Percentiles rank a stretch among this genome's conserved stretches.
These are phyloP conservation scores for Datura wrightii DNA, from an alignment of 257 asterid genomes.

Conservation along the genomic window DNA sequence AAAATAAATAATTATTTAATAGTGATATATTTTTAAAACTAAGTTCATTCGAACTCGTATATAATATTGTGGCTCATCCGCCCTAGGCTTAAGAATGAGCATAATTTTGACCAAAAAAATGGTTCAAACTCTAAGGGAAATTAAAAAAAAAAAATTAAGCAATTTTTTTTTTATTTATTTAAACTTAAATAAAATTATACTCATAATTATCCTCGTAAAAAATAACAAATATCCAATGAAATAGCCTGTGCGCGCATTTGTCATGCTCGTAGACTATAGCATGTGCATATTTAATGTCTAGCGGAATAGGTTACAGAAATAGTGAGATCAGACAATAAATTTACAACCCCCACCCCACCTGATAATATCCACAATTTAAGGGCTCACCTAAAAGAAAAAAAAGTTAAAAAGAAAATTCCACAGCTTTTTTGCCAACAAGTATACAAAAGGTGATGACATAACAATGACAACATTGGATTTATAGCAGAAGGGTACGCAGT, in stretches of 20 bases:
- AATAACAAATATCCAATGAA: too few relatives aligned
- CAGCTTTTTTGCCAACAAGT: neutral
- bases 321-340: neutral
- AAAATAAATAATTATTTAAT: too few relatives aligned
- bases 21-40: too few relatives aligned
- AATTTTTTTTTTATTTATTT: too few relatives aligned
- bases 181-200: too few relatives aligned
- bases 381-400: neutral
- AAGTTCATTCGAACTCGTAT: too few relatives aligned
- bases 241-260: too few relatives aligned
- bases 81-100: neutral
- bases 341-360: constrained; percentile 2
- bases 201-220: too few relatives aligned
- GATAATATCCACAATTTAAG: constrained; percentile 7
- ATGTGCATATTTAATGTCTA: neutral
- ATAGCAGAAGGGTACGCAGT: neutral
- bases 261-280: neutral
- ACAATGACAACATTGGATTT: neutral
- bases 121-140: too few relatives aligned
- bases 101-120: too few relatives aligned
- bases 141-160: too few relatives aligned
- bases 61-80: too few relatives aligned
- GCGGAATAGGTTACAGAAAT: neutral
- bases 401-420: neutral
- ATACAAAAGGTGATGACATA: constrained; percentile 18